A percentile compares a stretch with the other conserved stretches of the same genome.
Conservation (phyloP, 345 rosid species). For the Corchorus capsularis region DNA sequence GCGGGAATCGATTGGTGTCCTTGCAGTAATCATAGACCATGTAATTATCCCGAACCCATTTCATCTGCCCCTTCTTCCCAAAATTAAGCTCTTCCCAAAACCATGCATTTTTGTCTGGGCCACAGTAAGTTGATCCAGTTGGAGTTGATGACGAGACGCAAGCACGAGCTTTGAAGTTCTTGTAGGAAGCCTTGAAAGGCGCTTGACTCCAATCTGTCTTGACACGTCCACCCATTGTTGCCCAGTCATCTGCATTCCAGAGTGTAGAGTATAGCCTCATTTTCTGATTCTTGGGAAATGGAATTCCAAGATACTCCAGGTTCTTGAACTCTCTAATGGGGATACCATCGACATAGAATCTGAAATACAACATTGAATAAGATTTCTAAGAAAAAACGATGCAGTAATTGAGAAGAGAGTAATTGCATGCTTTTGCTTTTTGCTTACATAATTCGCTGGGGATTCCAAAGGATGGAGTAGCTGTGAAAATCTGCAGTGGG, state of each 20-base stretch:
- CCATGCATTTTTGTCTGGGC: slow-evolving; percentile 35
- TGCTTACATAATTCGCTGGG: slow-evolving; percentile 39
- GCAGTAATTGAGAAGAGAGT: background rate
- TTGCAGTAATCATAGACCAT: slow-evolving; percentile 58
- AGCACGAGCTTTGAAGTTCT: slow-evolving; percentile 40
- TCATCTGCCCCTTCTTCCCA: slow-evolving; percentile 34
- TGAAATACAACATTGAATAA: slow-evolving; percentile 6
- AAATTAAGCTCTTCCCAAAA: slow-evolving; percentile 38
- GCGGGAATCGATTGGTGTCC: slow-evolving; percentile 47
- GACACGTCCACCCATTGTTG: slow-evolving; percentile 65
- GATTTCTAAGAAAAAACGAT: background rate
- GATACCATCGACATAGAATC: slow-evolving; percentile 53
- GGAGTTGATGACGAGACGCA: slow-evolving; percentile 27
- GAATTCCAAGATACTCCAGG: slow-evolving; percentile 43
- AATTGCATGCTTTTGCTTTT: background rate
- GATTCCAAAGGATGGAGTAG: slow-evolving; percentile 52
- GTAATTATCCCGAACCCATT: slow-evolving; percentile 52
- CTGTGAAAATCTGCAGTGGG: slow-evolving; percentile 47
- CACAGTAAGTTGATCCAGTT: slow-evolving; percentile 32
- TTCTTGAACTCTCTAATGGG: slow-evolving; percentile 73
- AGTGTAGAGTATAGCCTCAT: slow-evolving; percentile 60
- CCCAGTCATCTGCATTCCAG: slow-evolving; percentile 75
- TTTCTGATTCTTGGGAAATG: slow-evolving; percentile 55
- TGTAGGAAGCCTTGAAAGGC: slow-evolving; percentile 55
- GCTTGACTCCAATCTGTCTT: slow-evolving; percentile 61